A percentile compares a stretch with the other conserved stretches of the same genome.
These are phyloP conservation scores for Cyclostephanos tholiformis DNA, from an alignment of 108 stramenopile species.

Conservation along the genomic window DNA sequence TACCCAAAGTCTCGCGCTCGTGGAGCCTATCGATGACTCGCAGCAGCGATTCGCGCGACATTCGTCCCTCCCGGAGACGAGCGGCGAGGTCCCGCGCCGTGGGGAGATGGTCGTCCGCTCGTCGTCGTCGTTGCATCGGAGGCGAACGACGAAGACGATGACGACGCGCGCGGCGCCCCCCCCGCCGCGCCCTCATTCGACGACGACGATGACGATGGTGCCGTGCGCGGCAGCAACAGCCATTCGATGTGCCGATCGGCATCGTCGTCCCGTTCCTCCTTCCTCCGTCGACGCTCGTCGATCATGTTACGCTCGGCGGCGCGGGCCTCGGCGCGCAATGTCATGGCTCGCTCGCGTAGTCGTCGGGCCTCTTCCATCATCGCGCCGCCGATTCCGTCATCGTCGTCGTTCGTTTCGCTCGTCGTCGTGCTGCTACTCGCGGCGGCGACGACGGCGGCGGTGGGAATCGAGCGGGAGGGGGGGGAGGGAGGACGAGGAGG, in stretches of 20 bases:
- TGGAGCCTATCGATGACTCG: constrained; percentile 59
- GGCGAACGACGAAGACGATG: neutral
- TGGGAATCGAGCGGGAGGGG: too few relatives aligned
- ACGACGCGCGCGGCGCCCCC: too few relatives aligned
- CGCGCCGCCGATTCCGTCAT: neutral
- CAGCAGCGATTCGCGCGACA: constrained; percentile 46
- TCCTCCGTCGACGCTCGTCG: constrained; percentile 21
- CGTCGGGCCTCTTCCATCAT: constrained; percentile 34
- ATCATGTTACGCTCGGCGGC: constrained; percentile 49
- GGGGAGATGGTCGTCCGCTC: neutral
- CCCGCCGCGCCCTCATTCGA: constrained; percentile 2
- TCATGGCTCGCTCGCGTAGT: constrained; percentile 53
- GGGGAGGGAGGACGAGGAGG: too few relatives aligned
- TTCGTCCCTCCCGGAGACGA: constrained; percentile 41
- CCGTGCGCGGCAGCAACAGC: constrained; percentile 19
- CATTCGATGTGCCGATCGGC: constrained; percentile 43
- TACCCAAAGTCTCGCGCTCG: constrained; percentile 41
- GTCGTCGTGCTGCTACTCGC: too few relatives aligned
- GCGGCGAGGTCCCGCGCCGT: constrained; percentile 38
- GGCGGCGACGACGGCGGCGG: too few relatives aligned
- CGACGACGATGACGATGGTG: neutral
- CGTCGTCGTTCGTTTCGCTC: constrained; percentile 31
- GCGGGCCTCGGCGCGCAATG: constrained; percentile 52
- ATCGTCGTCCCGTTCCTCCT: constrained; percentile 37
- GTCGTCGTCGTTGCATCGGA: neutral